Base-by-base conservation (phyloP, 202 grass and related monocot genomes). In the Schoenoplectus triqueter region DNA sequence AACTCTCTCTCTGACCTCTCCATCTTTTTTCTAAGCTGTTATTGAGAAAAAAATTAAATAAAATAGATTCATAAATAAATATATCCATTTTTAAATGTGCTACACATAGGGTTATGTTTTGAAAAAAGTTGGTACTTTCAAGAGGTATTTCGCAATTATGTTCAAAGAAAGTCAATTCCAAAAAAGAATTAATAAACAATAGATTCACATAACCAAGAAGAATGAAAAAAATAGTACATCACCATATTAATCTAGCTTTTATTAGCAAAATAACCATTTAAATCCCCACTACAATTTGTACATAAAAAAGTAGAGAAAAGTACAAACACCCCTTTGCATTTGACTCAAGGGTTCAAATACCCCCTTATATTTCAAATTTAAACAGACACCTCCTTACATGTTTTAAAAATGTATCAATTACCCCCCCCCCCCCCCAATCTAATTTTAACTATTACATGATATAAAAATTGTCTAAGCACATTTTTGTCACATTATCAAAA, bases 1-100 rank as follows among this genome's bases (percentile, higher is more conserved):
- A 98, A 70, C 55, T 72, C 69, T 64, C 89, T 44, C 48, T 95
- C 92, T 50, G 90, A 98, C 86, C 89, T 94, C 50, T 95, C 90
- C 44, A 94, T 92, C 75, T 95, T 98, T 71, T 86, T 93, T 3
- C 60, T 91, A 78, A 98, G 87, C 95, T 98, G 86, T 78, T 40
- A 52, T 57, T 78, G 13, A 56, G 3, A 15, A 78, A 2, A n/a
- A 57, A 15, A 78, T 40, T 48, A 72, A 70, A 72, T 31, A 31
- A 31, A 51, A 81, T 9, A 8, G 83, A 84, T 65, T 21, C 45
- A 80, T 65, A 13, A 84, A 65, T 17, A 22, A 65, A 18, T 47
- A 41, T 57, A 13, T 78, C 69, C 31, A 68, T 72, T 72, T 48
- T 72, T 6, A 47, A 72, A 18, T 2, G 49, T 48, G 44, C 7